Conservation (phyloP, 192 early-diverging fungal species). For the Coemansia sp. region DNA sequence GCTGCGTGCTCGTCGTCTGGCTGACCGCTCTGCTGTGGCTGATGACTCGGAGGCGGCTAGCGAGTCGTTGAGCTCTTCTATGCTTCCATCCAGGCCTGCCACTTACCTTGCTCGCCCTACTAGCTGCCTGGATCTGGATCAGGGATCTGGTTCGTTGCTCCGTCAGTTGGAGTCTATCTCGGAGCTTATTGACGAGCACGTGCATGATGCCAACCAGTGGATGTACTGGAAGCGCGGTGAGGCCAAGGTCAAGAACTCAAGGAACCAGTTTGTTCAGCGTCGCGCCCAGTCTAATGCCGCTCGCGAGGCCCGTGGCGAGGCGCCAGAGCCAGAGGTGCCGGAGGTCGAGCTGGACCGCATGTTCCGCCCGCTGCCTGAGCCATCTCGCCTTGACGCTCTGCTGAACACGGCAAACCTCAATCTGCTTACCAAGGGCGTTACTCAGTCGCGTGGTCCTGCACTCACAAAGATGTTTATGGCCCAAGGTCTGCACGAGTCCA, state of each 20-base stretch:
- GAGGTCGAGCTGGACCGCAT: slow-evolving; percentile 60
- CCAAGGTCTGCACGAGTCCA: slow-evolving; percentile 67
- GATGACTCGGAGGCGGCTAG: slow-evolving; percentile 54
- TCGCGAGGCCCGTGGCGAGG: slow-evolving; percentile 67
- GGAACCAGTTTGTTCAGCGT: slow-evolving; percentile 63
- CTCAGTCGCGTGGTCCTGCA: slow-evolving; percentile 93
- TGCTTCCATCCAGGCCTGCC: slow-evolving; percentile 38
- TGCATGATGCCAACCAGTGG: slow-evolving; percentile 90
- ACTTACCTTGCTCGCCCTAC: slow-evolving; percentile 60
- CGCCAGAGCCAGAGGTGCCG: slow-evolving; percentile 78
- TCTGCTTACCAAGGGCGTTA: slow-evolving; percentile 90
- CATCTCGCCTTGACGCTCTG: slow-evolving; percentile 87
- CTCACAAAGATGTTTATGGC: slow-evolving; percentile 90
- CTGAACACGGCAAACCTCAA: slow-evolving; percentile 91
- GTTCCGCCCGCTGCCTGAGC: slow-evolving; percentile 81
- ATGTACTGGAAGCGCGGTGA: slow-evolving; percentile 93
- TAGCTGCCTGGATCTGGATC: slow-evolving; percentile 77
- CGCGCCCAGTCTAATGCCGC: slow-evolving; percentile 78
- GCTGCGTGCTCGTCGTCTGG: slow-evolving; percentile 60
- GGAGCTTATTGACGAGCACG: slow-evolving; percentile 91
- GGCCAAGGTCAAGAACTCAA: slow-evolving; percentile 84
- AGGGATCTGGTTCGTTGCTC: slow-evolving; percentile 23
- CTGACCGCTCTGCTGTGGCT: slow-evolving; percentile 67
- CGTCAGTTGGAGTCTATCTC: slow-evolving; percentile 75
- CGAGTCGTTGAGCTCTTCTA: slow-evolving; percentile 37